A percentile compares a stretch with the other conserved stretches of the same genome.
These are phyloP conservation scores for Lasiosphaeriaceae sp. DNA, from an alignment of 495 filamentous ascomycete genomes.

Conservation along the genomic window DNA sequence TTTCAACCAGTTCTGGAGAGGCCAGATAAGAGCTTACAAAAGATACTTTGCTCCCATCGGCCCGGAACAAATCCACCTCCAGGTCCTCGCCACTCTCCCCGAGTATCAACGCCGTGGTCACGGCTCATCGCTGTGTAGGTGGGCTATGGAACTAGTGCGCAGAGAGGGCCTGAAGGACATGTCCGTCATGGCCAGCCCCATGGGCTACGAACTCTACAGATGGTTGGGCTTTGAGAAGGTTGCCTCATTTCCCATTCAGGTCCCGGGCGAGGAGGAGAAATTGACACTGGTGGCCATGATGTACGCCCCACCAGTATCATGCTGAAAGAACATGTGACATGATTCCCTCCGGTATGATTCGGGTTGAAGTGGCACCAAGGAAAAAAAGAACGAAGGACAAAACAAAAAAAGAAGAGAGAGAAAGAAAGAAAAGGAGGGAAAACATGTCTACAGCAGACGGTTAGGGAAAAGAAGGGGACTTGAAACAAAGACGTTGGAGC, in stretches of 20 bases:
- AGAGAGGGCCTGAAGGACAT: constrained; percentile 18
- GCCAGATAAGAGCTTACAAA: constrained; percentile 24
- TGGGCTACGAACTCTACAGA: constrained; percentile 33
- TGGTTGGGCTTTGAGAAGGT: constrained; percentile 22
- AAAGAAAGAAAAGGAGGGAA: neutral
- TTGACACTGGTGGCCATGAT: constrained; percentile 37
- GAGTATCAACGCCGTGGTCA: constrained; percentile 31
- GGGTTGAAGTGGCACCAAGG: too few species aligned
- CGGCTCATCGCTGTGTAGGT: constrained; percentile 27
- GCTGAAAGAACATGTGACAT: too few species aligned
- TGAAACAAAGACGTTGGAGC: too few species aligned
- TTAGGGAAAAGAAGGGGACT: neutral
- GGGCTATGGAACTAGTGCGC: constrained; percentile 28
- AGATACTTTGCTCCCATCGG: constrained; percentile 23
- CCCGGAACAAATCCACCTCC: constrained; percentile 31
- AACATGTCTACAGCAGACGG: too few species aligned
- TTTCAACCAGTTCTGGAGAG: constrained; percentile 27
- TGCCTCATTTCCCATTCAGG: constrained; percentile 26
- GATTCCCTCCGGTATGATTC: too few species aligned
- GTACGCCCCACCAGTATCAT: constrained; percentile 11
- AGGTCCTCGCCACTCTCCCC: constrained; percentile 32
- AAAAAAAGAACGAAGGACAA: too few species aligned
- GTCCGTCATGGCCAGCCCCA: constrained; percentile 36
- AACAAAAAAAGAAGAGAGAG: too few species aligned
- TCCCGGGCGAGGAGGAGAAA: constrained; percentile 28